A percentile compares a stretch with the other conserved stretches of the same genome.
Conservation (phyloP, 331 rosid species). For the Stylosanthes scabra region DNA sequence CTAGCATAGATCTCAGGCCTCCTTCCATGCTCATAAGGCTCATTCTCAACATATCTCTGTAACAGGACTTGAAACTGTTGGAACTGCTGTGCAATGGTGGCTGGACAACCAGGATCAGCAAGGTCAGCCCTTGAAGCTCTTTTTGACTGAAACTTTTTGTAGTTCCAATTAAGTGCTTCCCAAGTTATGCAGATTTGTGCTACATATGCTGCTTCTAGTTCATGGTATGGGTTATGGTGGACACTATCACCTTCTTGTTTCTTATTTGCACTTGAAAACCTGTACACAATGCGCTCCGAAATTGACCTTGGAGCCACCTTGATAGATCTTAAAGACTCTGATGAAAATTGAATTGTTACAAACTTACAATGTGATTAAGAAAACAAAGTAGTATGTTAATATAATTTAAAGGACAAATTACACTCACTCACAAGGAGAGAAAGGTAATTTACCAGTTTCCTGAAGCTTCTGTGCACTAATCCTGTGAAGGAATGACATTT, state of each 20-base stretch:
- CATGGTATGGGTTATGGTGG: constrained; percentile 74
- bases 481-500: constrained; percentile 88
- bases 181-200: constrained; percentile 95
- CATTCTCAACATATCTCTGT: constrained; percentile 89
- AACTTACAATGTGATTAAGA: background rate
- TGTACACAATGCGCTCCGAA: constrained; percentile 82
- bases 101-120: constrained; percentile 73
- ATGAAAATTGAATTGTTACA: constrained; percentile 16
- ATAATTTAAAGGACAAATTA: no score
- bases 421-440: no score
- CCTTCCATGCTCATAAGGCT: constrained; percentile 90
- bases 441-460: constrained; percentile 71
- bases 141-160: constrained; percentile 75
- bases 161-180: constrained; percentile 99
- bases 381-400: no score
- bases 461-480: constrained; percentile 96
- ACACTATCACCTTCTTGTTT: constrained; percentile 39
- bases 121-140: constrained; percentile 46
- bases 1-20: constrained; percentile 95
- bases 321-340: constrained; percentile 90
- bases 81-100: no score
- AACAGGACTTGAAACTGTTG: no score
- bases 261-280: constrained; percentile 53
- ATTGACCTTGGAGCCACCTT: constrained; percentile 85
- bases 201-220: constrained; percentile 85